phyloP scores from a whole-genome alignment of 2,329 filamentous ascomycete species.

The Zasmidium citrigriseum region DNA sequence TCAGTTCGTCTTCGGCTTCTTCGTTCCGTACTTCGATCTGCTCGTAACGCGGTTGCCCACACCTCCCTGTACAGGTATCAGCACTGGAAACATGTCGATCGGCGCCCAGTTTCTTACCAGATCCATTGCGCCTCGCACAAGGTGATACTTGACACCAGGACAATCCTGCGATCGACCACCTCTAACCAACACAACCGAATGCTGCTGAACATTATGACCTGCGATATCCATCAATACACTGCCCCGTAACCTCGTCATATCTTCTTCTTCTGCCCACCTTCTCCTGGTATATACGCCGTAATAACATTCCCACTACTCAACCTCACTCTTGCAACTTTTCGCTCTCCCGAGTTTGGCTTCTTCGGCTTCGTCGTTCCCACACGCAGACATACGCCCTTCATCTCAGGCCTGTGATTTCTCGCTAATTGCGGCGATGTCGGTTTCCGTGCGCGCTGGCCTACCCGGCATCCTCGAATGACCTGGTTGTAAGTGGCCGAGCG shows the following conservation, averaged over 20 bases:
- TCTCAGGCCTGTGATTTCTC: conserved; percentile 63
- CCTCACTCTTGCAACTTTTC: conserved; percentile 90
- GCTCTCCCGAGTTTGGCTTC: conserved; percentile 97
- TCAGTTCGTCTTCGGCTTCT: conserved; percentile 87
- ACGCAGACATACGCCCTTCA: conserved; percentile 95
- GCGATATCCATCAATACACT: conserved; percentile 15
- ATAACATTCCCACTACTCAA: conserved; percentile 84
- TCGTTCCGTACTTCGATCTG: conserved; percentile 95
- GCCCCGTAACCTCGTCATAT: not conserved
- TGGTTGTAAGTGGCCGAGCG: conserved; percentile 52
- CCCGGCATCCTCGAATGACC: conserved; percentile 69
- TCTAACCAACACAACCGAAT: conserved; percentile 94
- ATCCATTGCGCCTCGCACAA: conserved; percentile 89
- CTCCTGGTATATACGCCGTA: conserved; percentile 92
- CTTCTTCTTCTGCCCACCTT: conserved; percentile 56
- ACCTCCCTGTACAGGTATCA: conserved; percentile 66
- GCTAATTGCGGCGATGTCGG: conserved; percentile 82
- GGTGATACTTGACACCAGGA: conserved; percentile 94
- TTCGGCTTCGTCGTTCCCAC: conserved; percentile 94
- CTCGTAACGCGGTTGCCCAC: conserved; percentile 81
- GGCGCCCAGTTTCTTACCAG: conserved; percentile 67
- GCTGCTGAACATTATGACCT: conserved; percentile 98
- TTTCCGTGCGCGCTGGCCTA: conserved; percentile 77
- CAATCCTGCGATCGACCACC: conserved; percentile 95
- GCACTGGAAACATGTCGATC: not conserved